phyloP scores from a whole-genome alignment of 2,329 filamentous ascomycete genomes.

The Cladosporium phlei region DNA sequence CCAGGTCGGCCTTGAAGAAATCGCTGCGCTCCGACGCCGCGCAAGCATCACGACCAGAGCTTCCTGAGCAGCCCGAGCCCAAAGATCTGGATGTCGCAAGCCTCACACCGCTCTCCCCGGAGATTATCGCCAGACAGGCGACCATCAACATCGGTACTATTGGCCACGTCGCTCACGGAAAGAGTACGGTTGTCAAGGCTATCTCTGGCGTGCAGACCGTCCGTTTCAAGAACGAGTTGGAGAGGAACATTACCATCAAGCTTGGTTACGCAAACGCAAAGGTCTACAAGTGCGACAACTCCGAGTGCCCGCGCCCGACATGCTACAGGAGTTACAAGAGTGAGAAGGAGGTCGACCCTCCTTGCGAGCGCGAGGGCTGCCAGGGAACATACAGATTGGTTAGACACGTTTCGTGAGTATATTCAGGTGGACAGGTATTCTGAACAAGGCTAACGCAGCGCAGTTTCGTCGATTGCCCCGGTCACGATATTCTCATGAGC shows the following conservation, averaged over 20 bases:
- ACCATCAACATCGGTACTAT: conserved; percentile 99
- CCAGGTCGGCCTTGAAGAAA: conserved; percentile 86
- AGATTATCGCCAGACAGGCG: conserved; percentile 95
- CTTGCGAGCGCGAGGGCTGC: conserved; percentile 91
- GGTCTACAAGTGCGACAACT: conserved; percentile 97
- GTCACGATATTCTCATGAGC: conserved; percentile 99
- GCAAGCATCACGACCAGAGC: conserved; percentile 56
- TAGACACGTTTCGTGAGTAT: conserved; percentile 82
- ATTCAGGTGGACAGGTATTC: not conserved
- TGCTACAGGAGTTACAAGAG: conserved; percentile 98
- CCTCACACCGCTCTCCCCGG: conserved; percentile 81
- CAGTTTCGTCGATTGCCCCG: conserved; percentile 93
- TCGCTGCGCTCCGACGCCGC: conserved; percentile 52
- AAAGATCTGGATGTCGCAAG: conserved; percentile 76
- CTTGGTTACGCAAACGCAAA: conserved; percentile 98
- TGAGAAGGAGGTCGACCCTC: conserved; percentile 96
- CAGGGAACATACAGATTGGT: conserved; percentile 79
- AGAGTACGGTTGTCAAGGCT: conserved; percentile 97
- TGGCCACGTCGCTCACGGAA: conserved; percentile 97
- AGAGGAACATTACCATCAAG: conserved; percentile 99
- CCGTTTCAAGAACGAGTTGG: conserved; percentile 98
- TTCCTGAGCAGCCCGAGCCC: conserved; percentile 90
- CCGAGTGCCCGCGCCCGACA: conserved; percentile 82
- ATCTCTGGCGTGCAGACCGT: conserved; percentile 99
- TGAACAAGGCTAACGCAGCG: conserved; percentile 14